phyloP scores from a whole-genome alignment of 345 rosid species.

The Bruguiera parviflora region DNA sequence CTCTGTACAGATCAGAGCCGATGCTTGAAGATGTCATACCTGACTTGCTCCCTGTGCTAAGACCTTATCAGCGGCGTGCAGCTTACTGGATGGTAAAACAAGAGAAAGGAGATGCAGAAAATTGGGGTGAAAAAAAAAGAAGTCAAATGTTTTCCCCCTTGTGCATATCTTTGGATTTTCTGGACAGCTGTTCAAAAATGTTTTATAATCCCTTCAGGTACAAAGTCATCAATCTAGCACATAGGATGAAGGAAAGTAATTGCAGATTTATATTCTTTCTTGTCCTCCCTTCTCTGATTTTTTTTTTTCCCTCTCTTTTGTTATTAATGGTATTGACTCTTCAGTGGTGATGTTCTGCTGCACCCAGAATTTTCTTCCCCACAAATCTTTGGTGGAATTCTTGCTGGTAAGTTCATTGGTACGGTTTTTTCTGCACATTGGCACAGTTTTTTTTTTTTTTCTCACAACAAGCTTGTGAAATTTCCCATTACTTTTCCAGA shows the following conservation, averaged over 20 bases:
- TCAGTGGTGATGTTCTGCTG: constrained; percentile 83
- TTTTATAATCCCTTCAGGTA: constrained; percentile 97
- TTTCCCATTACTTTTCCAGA: not conserved
- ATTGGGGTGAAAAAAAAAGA: constrained; percentile 32
- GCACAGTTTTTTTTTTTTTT: not conserved
- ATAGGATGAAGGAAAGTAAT: constrained; percentile 1
- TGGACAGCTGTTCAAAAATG: constrained; percentile 64
- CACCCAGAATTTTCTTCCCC: constrained; percentile 48
- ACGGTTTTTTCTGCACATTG: not conserved
- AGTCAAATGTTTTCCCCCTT: constrained; percentile 60
- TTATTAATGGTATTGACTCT: constrained; percentile 13
- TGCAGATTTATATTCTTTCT: not conserved
- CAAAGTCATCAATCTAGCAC: constrained; percentile 7
- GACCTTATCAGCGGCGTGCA: constrained; percentile 95
- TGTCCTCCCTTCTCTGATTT: constrained; percentile 3
- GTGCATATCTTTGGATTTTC: constrained; percentile 58
- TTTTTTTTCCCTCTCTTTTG: not conserved
- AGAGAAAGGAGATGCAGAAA: constrained; percentile 63
- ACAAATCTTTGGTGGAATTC: constrained; percentile 79
- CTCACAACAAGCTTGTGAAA: not conserved
- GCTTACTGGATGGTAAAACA: constrained; percentile 89
- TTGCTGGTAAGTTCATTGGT: constrained; percentile 66
- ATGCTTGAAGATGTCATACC: constrained; percentile 62
- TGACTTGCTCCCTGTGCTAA: constrained; percentile 71
- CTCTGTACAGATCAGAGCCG: constrained; percentile 45